Percentiles rank a stretch among this genome's conserved stretches.
Evolutionary conservation across 306 rosid genomes (phyloP).

Genomic region (Pyrus communis): DNA sequence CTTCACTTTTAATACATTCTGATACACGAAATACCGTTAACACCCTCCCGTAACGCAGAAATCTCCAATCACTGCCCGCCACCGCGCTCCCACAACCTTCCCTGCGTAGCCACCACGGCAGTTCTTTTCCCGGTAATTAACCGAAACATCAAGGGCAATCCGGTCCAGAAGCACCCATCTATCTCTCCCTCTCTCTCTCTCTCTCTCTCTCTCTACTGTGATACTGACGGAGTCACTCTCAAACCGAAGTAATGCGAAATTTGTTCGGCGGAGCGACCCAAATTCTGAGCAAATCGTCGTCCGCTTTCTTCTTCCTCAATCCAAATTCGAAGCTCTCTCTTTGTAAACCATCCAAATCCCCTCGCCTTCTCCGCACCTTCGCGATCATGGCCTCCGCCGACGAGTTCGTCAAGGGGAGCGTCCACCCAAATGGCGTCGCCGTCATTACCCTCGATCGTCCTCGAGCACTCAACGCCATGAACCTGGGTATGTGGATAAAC

Average conservation of each 20-base stretch:
- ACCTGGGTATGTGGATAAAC: constrained; percentile 37
- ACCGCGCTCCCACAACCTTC: background rate
- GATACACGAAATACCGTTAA: background rate
- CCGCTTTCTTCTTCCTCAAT: background rate
- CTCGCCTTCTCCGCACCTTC: constrained; percentile 35
- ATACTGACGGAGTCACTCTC: background rate
- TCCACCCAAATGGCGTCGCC: constrained; percentile 82
- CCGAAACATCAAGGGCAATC: background rate
- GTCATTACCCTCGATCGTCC: constrained; percentile 93
- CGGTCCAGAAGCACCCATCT: background rate
- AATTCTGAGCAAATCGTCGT: constrained; percentile 20
- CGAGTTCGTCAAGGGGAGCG: constrained; percentile 64
- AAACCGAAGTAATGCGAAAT: constrained; percentile 34
- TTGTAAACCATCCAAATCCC: constrained; percentile 15
- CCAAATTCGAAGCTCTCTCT: constrained; percentile 9
- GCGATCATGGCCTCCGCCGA: constrained; percentile 65
- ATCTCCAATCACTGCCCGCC: background rate
- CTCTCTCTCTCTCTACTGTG: background rate
- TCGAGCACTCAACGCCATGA: constrained; percentile 99
- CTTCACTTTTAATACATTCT: background rate
- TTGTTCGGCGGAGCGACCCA: constrained; percentile 38
- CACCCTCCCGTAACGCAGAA: background rate
- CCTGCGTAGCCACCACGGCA: background rate
- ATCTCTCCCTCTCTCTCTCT: background rate
- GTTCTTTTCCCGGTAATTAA: background rate